Conservation (phyloP, 495 filamentous ascomycete species). For the Neurospora cerealis region DNA sequence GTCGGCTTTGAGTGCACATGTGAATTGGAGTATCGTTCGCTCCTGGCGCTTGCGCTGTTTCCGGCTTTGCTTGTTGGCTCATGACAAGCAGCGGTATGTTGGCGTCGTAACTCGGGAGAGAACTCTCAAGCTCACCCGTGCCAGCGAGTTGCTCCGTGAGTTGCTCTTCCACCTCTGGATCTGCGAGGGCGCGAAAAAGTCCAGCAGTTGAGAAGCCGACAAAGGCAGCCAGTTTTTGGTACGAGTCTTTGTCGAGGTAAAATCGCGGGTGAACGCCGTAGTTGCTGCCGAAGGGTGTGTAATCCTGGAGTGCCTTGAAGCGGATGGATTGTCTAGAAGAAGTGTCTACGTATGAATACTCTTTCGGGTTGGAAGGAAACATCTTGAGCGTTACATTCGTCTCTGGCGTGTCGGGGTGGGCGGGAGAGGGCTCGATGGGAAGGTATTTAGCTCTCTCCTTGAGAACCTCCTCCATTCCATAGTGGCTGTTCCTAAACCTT, state of each 20-base stretch:
- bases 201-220: not conserved
- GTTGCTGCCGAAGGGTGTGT: not conserved
- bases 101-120: not conserved
- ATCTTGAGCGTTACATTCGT: not conserved
- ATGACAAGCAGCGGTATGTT: not conserved
- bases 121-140: not conserved
- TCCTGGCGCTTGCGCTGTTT: not conserved
- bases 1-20: not conserved
- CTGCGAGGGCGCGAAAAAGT: not conserved
- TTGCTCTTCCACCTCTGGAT: not conserved
- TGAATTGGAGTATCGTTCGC: fast-evolving
- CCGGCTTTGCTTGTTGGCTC: not conserved
- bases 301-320: not conserved
- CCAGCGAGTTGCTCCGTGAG: not conserved
- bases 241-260: not conserved
- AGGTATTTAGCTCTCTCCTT: not conserved
- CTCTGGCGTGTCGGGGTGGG: not conserved
- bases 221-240: not conserved
- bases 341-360: not conserved
- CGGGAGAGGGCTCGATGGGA: not conserved
- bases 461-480: no score
- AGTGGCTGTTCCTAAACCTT: not conserved
- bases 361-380: not conserved
- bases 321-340: not conserved
- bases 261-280: not conserved